Evolutionary conservation across 2,329 filamentous ascomycete genomes (phyloP), one percentile per base, ranked within the genome.

Genomic region (Calonectria hawksworthii): DNA sequence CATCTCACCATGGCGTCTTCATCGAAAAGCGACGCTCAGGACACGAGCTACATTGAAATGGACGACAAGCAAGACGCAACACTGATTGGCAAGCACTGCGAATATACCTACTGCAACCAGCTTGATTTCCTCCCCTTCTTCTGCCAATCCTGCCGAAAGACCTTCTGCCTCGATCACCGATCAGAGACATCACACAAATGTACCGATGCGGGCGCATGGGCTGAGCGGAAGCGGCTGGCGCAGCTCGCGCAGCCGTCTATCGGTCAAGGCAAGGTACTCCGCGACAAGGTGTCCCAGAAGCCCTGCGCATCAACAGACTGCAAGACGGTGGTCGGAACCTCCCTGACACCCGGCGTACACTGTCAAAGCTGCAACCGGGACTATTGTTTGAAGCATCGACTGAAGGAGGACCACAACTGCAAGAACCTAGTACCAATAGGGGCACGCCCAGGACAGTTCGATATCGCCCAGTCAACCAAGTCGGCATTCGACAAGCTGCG

Each of bases 61-160:
- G 89, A 94, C 82, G 90, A 92, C 81, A 90, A 86, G 74, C 83
- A 90, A 83, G 96, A 98, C 86, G 93, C 96, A 63, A 93, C 95
- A 81, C 91, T 96, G 30, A 94, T 99, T 80, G 97, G 97, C 85
- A 92, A 92, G 76, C 96, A 98, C 88, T 99, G 97, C 90, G 93
- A 98, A 85, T 93, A 94, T 86, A 89, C 94, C 78, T 98, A 95
- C 89, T 99, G 97, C 89, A 94, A 96, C 84, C 94, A 97, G 83
- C 94, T 99, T 75, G 97, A 99, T 86, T 99, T 99, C 85, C 92
- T 99, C 6, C 97, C 97, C 5, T 99, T 99, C 86, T 91, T 93
- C 83, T 99, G 97, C 87, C 95, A 98, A 84, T 97, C 94, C 79
- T 99, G 97, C 87, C 91, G 85, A 77, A 91, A 92, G 73, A 96